Percentiles rank a stretch among this genome's conserved stretches.
Evolutionary conservation across 2,329 filamentous ascomycete genomes (phyloP).

Genomic region (Verticillium isaacii): DNA sequence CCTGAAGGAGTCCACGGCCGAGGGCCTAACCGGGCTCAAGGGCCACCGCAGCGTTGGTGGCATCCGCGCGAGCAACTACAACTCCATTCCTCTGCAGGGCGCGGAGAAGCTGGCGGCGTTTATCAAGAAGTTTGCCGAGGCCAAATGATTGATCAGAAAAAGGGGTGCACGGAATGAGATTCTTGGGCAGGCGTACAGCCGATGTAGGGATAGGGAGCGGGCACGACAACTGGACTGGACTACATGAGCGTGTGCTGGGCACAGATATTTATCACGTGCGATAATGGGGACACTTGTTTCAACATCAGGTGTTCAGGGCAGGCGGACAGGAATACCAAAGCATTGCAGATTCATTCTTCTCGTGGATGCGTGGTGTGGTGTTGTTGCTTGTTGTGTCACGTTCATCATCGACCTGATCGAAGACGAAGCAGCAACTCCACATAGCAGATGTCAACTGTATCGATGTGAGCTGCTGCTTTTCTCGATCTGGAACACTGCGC

Average conservation of each 20-base stretch:
- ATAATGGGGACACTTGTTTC: background rate
- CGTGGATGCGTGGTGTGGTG: no score
- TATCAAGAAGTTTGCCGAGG: conserved; percentile 48
- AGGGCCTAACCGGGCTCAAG: conserved; percentile 74
- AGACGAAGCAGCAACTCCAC: background rate
- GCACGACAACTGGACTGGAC: background rate
- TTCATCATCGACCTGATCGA: background rate
- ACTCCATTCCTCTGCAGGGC: conserved; percentile 66
- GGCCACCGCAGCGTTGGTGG: conserved; percentile 85
- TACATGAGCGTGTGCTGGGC: background rate
- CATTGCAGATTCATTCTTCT: background rate
- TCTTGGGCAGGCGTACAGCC: background rate
- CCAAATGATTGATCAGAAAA: conserved; percentile 2
- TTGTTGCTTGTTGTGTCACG: background rate
- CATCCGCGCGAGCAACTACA: conserved; percentile 85
- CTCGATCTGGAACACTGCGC: background rate
- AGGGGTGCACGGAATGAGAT: background rate
- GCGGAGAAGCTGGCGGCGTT: conserved; percentile 65
- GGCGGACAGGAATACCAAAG: background rate
- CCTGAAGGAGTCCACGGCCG: conserved; percentile 63
- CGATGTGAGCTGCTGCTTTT: no score
- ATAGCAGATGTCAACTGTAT: no score
- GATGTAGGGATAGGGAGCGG: background rate
- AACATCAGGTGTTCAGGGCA: background rate
- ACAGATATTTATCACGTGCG: background rate